phyloP scores from a whole-genome alignment of 2,329 filamentous ascomycete genomes.

The Pseudocercospora musae region DNA sequence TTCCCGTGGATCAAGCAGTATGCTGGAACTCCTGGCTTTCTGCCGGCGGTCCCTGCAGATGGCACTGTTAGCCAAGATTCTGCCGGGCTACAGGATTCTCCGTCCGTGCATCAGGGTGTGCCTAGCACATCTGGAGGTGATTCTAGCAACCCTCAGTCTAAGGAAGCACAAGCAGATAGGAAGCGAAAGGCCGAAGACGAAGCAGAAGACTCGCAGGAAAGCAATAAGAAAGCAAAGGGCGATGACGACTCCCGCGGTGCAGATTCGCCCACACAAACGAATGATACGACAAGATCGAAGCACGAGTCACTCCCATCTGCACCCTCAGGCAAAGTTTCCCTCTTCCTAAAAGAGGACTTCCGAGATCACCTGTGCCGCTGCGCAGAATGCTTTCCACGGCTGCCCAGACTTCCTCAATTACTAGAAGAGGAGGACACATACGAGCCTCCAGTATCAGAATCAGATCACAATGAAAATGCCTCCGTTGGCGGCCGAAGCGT shows the following conservation, averaged over 20 bases:
- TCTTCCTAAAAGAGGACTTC: conserved; percentile 79
- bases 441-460: conserved; percentile 76
- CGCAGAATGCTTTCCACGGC: conserved; percentile 69
- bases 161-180: conserved; percentile 12
- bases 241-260: conserved; percentile 11
- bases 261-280: background rate
- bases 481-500: conserved; percentile 44
- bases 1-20: conserved; percentile 91
- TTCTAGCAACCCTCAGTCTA: background rate
- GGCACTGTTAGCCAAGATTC: background rate
- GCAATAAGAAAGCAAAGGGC: conserved; percentile 29
- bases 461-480: conserved; percentile 52
- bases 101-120: background rate
- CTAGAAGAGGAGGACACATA: conserved; percentile 94
- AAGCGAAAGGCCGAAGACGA: conserved; percentile 50
- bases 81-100: background rate
- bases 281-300: conserved; percentile 13
- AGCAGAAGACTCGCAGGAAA: conserved; percentile 24
- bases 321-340: conserved; percentile 63
- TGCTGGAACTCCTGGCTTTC: conserved; percentile 73
- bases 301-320: conserved; percentile 52
- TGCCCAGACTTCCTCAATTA: conserved; percentile 72
- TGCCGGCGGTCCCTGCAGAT: conserved; percentile 62
- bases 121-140: background rate
- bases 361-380: conserved; percentile 81